Evolutionary conservation across 345 rosid genomes (phyloP), one percentile per base, ranked within the genome.

Genomic region (Euphorbia peplus): DNA sequence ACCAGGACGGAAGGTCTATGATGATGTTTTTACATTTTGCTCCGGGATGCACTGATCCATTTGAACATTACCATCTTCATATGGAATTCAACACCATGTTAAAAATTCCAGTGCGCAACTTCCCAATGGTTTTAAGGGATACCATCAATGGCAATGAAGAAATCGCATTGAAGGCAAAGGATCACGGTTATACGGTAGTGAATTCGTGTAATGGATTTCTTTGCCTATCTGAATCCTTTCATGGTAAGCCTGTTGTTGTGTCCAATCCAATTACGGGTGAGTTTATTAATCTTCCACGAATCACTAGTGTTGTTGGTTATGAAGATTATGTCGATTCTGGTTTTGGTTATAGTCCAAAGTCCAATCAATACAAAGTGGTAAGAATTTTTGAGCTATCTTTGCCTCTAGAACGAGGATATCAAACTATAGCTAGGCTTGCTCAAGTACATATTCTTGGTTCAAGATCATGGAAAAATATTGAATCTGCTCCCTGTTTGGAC

Each of bases 171-270:
- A 32, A 2, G 6, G 37, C 3, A 6, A 32, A 6, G 3, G 37
- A 44, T 8, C 44, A n/a, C 12, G 21, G 37, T n/a, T 56, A 41
- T 28, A 29, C 13, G 46, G 35, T 9, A 16, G 71, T 70, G 51
- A 70, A 65, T 66, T 70, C 79, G 2, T 70, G 75, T 55, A 75
- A 70, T 75, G 79, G 75, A 8, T 66, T 70, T 32, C 71, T 75
- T 41, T 75, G 79, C 53, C 48, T 75, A 56, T 63, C 62, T 41
- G 51, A 58, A 21, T 53, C 66, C 19, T 14, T 22, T n/a, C n/a
- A 14, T 25, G 32, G 60, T 54, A 61, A 51, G 18, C 79, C 75
- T 19, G 53, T 42, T 67, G 22, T 55, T 16, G 30, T 75, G 16
- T 69, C 70, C 61, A 75, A 75, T 55, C 79, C 71, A 1, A 29